Percentiles rank a stretch among this genome's conserved stretches.
Evolutionary conservation across 2,329 filamentous ascomycete genomes (phyloP).

Genomic region (Claviceps maximensis): DNA sequence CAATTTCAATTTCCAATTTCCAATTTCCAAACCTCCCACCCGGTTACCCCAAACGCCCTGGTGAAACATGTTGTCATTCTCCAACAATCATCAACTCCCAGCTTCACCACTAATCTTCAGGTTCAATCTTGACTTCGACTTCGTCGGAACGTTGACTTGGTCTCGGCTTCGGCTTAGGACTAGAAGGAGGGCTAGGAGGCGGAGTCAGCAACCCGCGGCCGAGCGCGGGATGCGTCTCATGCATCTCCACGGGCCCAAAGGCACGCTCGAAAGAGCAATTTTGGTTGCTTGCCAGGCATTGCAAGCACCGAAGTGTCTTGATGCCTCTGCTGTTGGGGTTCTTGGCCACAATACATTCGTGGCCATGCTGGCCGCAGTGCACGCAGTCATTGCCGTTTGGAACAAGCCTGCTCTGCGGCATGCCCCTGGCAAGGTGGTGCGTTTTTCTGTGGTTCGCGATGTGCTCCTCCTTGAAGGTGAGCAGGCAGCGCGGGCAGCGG

Average conservation of each 20-base stretch:
- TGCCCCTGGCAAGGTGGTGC: neutral
- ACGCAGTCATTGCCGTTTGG: neutral
- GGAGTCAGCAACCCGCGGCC: neutral
- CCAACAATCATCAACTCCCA: too few species aligned
- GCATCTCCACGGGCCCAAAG: neutral
- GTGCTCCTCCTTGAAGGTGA: neutral
- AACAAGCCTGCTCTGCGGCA: neutral
- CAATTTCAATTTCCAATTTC: too few species aligned
- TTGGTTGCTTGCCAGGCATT: neutral
- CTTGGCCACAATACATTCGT: constrained; percentile 2
- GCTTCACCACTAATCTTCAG: too few species aligned
- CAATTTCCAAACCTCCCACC: too few species aligned
- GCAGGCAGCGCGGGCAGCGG: constrained; percentile 1
- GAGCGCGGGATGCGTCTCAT: neutral
- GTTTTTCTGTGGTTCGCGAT: neutral
- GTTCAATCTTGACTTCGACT: too few species aligned
- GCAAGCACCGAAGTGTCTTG: neutral
- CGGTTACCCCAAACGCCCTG: too few species aligned
- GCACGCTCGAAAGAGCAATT: constrained; percentile 1
- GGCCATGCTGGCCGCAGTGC: neutral
- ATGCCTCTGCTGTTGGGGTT: neutral
- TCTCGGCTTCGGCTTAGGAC: neutral
- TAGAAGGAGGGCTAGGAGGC: neutral
- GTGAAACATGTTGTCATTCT: too few species aligned
- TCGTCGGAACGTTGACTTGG: too few species aligned